phyloP scores from a whole-genome alignment of 495 filamentous ascomycete species.

The Eremomyces bilateralis region DNA sequence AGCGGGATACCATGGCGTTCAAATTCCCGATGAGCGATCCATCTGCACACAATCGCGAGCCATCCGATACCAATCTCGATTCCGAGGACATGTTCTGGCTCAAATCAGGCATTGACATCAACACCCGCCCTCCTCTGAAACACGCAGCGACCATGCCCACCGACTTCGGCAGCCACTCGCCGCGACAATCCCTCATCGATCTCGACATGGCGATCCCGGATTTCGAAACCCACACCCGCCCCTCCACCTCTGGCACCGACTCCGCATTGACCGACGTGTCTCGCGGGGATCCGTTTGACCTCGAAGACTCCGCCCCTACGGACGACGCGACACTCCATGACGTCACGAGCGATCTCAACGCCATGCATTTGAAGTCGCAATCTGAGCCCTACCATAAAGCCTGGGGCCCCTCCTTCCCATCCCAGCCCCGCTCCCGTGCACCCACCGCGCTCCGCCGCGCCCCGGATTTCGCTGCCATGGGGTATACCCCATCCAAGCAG shows the following conservation, averaged over 20 bases:
- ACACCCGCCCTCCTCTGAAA: conserved; percentile 3
- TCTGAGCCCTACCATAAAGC: neutral
- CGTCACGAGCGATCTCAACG: neutral
- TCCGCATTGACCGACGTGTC: conserved; percentile 15
- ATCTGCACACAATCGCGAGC: neutral
- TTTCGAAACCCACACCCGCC: conserved; percentile 12
- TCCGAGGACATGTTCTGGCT: neutral
- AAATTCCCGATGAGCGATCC: conserved; percentile 6
- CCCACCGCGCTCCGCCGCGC: neutral
- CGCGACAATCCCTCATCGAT: conserved; percentile 19
- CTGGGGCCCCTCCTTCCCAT: neutral
- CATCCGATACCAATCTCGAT: neutral
- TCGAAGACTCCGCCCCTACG: conserved; percentile 17
- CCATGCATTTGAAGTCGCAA: neutral
- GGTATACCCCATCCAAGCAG: neutral
- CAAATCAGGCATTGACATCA: neutral
- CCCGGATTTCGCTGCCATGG: neutral
- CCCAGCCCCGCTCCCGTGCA: neutral
- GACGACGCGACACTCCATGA: too few relatives aligned
- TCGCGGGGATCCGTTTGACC: conserved; percentile 20
- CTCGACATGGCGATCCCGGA: conserved; percentile 15
- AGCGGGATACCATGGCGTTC: conserved; percentile 5
- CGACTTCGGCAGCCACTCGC: conserved; percentile 11
- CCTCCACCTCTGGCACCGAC: conserved; percentile 15
- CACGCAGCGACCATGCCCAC: conserved; percentile 12